Evolutionary conservation across 2,329 filamentous ascomycete genomes (phyloP).

Genomic region (Kalaharituber pfeilii): DNA sequence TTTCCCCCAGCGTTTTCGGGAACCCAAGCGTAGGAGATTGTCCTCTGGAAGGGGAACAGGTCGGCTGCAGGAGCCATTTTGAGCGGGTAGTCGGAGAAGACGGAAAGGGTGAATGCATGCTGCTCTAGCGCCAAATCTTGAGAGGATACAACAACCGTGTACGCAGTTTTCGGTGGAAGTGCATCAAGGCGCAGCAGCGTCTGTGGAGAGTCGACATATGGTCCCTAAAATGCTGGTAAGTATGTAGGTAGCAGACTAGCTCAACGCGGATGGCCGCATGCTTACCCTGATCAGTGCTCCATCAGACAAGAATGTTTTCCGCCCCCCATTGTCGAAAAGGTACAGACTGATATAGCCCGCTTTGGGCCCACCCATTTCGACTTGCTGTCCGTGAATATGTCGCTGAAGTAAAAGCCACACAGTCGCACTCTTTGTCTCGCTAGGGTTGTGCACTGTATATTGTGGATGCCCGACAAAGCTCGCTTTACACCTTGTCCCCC

Average conservation of each 20-base stretch:
- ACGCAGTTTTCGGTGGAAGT: constrained; percentile 31
- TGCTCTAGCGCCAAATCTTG: constrained; percentile 48
- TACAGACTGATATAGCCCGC: constrained; percentile 78
- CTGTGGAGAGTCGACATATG: constrained; percentile 89
- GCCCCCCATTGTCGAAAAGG: constrained; percentile 54
- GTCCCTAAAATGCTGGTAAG: constrained; percentile 31
- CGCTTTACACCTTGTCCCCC: constrained; percentile 14
- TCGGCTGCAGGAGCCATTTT: constrained; percentile 44
- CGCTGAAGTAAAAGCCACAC: constrained; percentile 76
- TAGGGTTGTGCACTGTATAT: constrained; percentile 49
- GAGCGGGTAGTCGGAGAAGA: constrained; percentile 53
- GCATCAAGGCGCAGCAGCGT: constrained; percentile 59
- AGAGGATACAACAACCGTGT: constrained; percentile 54
- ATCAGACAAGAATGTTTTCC: constrained; percentile 56
- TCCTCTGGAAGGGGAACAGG: constrained; percentile 41
- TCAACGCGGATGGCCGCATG: background rate
- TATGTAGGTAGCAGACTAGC: background rate
- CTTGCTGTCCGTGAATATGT: constrained; percentile 48
- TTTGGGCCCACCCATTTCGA: constrained; percentile 25
- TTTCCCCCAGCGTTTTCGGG: constrained; percentile 69
- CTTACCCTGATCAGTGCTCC: constrained; percentile 44
- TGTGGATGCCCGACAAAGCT: constrained; percentile 50
- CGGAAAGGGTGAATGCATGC: constrained; percentile 75
- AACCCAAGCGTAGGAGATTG: constrained; percentile 53
- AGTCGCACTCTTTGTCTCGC: constrained; percentile 32